Evolutionary conservation across 139 green algal genomes (phyloP).

Genomic region (Diplosphaera chodatii): DNA sequence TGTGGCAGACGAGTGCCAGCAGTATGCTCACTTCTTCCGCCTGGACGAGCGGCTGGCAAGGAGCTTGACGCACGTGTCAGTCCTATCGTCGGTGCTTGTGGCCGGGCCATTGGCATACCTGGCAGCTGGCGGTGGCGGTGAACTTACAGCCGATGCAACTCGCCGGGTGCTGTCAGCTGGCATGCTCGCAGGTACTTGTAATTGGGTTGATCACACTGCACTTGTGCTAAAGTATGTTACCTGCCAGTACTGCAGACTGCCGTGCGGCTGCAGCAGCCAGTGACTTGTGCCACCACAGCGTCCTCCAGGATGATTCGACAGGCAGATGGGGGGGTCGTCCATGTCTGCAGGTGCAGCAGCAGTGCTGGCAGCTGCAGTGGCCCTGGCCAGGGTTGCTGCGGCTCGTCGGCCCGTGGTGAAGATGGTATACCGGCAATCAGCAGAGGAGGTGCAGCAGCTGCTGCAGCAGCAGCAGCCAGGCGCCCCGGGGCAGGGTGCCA

Average conservation of each 20-base stretch:
- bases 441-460: background rate
- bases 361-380: background rate
- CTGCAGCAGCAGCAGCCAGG: background rate
- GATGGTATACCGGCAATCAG: background rate
- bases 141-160: background rate
- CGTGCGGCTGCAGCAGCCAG: too few relatives aligned
- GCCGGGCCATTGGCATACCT: background rate
- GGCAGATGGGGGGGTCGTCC: too few relatives aligned
- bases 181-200: background rate
- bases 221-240: too few relatives aligned
- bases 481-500: too few relatives aligned
- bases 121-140: too few relatives aligned
- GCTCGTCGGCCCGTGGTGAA: background rate
- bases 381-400: background rate
- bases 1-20: background rate
- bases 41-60: background rate
- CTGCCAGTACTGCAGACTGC: too few relatives aligned
- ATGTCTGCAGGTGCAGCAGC: background rate
- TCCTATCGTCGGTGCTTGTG: background rate
- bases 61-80: background rate
- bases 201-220: too few relatives aligned
- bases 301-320: too few relatives aligned
- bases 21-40: background rate
- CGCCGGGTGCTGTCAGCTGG: background rate
- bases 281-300: too few relatives aligned